A percentile compares a stretch with the other conserved stretches of the same genome.
Evolutionary conservation across 306 rosid species (phyloP).

Genomic region (Cicer bijugum): DNA sequence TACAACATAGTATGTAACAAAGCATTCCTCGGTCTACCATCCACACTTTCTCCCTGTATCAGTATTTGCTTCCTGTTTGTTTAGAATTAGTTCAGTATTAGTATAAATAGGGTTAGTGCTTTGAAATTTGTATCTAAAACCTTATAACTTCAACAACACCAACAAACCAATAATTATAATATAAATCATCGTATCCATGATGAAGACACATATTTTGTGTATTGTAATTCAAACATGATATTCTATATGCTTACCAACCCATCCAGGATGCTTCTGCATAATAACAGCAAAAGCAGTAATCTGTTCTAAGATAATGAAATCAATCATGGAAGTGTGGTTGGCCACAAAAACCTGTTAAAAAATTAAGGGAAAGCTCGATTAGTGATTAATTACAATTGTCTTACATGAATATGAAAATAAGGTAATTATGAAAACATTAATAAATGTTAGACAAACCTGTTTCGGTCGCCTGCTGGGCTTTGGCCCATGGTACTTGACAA

Average conservation of each 20-base stretch:
- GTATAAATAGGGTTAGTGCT: too few species aligned
- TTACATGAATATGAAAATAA: neutral
- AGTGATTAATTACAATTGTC: slow-evolving; percentile 18
- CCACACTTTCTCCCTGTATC: too few species aligned
- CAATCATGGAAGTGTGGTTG: slow-evolving; percentile 97
- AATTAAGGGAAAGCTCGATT: neutral
- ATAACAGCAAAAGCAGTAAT: slow-evolving; percentile 97
- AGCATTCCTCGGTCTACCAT: too few species aligned
- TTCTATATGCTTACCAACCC: slow-evolving; percentile 83
- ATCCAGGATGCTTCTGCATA: slow-evolving; percentile 97
- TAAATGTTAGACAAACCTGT: slow-evolving; percentile 59
- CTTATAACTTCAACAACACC: neutral
- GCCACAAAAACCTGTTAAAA: slow-evolving; percentile 86
- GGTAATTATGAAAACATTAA: slow-evolving; percentile 22
- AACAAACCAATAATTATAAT: neutral
- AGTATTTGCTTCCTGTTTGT: too few species aligned
- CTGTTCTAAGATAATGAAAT: slow-evolving; percentile 94
- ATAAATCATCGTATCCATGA: slow-evolving; percentile 2
- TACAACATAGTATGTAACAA: too few species aligned
- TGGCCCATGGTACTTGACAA: slow-evolving; percentile 96
- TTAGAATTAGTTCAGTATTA: too few species aligned
- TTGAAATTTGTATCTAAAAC: neutral
- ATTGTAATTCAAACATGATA: neutral
- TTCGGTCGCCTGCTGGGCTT: slow-evolving; percentile 89
- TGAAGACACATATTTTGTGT: neutral